These are phyloP conservation scores for Leptographium lundbergii DNA, from an alignment of 2,329 filamentous ascomycete species.

Conservation along the genomic window DNA sequence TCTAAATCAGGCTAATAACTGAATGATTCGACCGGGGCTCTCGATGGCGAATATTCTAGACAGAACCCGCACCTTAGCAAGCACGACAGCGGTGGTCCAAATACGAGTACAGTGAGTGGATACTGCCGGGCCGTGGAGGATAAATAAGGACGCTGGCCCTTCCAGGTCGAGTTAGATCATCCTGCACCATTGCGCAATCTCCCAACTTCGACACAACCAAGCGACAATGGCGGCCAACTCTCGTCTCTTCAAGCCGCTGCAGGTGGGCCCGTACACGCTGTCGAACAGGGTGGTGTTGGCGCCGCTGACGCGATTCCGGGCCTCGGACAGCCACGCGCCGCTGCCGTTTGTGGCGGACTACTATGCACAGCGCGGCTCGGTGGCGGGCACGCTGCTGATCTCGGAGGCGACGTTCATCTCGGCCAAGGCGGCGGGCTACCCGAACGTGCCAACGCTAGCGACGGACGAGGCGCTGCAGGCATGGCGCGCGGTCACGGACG, in stretches of 20 bases:
- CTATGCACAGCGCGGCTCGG: conserved; percentile 7
- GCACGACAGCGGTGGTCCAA: no score
- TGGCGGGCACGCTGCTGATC: conserved; percentile 7
- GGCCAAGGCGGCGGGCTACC: not conserved
- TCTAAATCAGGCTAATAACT: no score
- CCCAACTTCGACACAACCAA: no score
- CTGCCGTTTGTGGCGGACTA: conserved; percentile 6
- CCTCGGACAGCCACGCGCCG: conserved; percentile 2
- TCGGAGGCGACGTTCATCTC: conserved; percentile 6
- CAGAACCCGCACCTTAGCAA: no score
- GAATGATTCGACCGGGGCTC: no score
- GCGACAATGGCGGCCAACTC: not conserved
- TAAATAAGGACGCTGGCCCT: no score
- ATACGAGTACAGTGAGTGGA: no score
- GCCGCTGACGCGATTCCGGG: conserved; percentile 8
- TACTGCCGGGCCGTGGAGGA: no score
- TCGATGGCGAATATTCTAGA: no score
- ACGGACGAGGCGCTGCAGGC: conserved; percentile 6
- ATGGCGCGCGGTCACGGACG: conserved; percentile 10
- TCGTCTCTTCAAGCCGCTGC: not conserved
- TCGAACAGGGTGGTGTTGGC: conserved; percentile 34
- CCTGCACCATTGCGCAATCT: no score
- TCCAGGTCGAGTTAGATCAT: no score
- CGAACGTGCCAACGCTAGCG: conserved; percentile 7
- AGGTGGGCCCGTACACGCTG: conserved; percentile 15